These are phyloP conservation scores for Theobroma grandiflorum DNA, from an alignment of 441 rosid species.

Conservation along the genomic window DNA sequence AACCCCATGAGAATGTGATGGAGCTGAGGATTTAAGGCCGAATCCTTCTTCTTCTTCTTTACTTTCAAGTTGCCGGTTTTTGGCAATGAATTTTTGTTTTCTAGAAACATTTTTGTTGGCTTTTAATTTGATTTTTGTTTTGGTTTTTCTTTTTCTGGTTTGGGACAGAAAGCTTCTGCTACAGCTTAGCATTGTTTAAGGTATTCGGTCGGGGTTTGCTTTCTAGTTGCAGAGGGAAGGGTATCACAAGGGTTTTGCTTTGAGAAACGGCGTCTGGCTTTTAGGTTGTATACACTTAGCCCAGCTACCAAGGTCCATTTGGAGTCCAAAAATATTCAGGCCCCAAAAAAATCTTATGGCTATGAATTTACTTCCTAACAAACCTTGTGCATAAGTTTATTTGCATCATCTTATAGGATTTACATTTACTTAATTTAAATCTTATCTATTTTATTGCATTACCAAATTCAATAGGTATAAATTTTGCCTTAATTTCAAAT, in stretches of 20 bases:
- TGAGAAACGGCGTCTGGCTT: neutral
- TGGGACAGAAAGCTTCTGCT: conserved; percentile 45
- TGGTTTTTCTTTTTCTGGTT: conserved; percentile 30
- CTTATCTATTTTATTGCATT: too few species aligned
- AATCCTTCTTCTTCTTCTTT: conserved; percentile 60
- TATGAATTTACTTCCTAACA: too few species aligned
- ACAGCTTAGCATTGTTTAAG: conserved; percentile 48
- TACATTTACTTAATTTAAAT: too few species aligned
- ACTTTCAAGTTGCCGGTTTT: conserved; percentile 31
- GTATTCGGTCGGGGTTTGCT: neutral
- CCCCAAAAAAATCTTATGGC: neutral
- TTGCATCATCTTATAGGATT: too few species aligned
- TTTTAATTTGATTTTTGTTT: conserved; percentile 34
- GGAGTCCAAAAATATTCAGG: neutral
- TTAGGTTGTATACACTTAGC: too few species aligned
- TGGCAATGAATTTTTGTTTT: conserved; percentile 27
- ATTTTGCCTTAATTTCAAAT: too few species aligned
- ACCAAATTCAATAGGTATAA: too few species aligned
- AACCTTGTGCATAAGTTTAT: too few species aligned
- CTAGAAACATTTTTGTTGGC: conserved; percentile 21
- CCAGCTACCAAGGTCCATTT: neutral
- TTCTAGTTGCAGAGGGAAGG: neutral
- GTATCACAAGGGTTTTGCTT: conserved; percentile 10
- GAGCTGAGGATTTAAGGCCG: conserved; percentile 63
- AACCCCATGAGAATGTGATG: conserved; percentile 70